phyloP scores from a whole-genome alignment of 1,284 basidiomycete species.

The Inonotus hispidus region DNA sequence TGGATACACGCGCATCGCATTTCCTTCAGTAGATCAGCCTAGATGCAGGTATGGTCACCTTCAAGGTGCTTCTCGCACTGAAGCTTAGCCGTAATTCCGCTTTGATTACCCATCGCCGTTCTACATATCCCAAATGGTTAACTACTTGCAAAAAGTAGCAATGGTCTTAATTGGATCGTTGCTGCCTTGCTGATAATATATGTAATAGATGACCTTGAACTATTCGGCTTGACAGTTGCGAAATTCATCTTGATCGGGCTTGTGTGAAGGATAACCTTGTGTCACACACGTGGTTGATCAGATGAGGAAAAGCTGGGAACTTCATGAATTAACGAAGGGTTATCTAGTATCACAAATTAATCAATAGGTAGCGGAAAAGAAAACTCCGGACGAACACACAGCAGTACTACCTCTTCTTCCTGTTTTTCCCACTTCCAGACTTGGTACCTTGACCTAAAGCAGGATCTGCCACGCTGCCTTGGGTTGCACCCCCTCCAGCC shows the following conservation, averaged over 20 bases:
- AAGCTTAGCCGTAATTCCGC: neutral
- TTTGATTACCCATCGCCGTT: neutral
- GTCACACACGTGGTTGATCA: neutral
- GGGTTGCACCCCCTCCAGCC: slow-evolving; percentile 40
- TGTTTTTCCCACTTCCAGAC: slow-evolving; percentile 40
- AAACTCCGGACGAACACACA: slow-evolving; percentile 17
- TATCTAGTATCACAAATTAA: neutral
- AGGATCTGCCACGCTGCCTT: slow-evolving; percentile 45
- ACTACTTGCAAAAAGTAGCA: neutral
- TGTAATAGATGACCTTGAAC: neutral
- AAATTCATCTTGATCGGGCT: neutral
- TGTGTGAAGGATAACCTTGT: neutral
- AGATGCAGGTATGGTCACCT: neutral
- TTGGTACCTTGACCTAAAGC: slow-evolving; percentile 28
- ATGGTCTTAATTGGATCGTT: neutral
- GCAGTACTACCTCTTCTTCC: slow-evolving; percentile 41
- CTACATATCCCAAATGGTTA: neutral
- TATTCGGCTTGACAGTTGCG: neutral
- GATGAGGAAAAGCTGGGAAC: neutral
- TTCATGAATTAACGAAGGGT: neutral
- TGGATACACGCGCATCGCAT: slow-evolving; percentile 2
- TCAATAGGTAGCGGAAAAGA: slow-evolving; percentile 14
- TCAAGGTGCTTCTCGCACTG: neutral
- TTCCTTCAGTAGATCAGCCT: neutral
- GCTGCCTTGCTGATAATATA: neutral